Evolutionary conservation across 2,329 filamentous ascomycete genomes (phyloP), one percentile per base, ranked within the genome.

Genomic region (Xylariaceae sp.): DNA sequence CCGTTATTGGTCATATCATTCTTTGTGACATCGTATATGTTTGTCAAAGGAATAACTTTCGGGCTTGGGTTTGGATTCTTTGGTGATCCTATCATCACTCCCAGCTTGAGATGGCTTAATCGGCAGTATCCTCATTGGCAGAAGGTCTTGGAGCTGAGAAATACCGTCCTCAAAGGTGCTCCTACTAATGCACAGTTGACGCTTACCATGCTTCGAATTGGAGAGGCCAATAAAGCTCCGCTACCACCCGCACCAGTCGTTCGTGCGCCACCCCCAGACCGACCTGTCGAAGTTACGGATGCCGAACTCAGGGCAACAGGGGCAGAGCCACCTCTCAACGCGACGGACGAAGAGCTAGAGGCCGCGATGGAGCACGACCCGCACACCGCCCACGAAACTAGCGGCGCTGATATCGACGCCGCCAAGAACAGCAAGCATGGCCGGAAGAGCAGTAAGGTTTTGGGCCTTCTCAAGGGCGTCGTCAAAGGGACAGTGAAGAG

Each of bases 111-210:
- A 10, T 81, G 83, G 61, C 71, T 90, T 23, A 86, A 89, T 69
- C 74, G 72, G 6, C 72, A 70, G 6, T 81, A 85, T 61, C 89
- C 89, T 1, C 75, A 86, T 61, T 94, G 90, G 90, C 80, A 89
- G 64, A 89, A 87, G 61, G 76, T 91, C 6, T 76, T 93, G 13
- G 86, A 92, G 64, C 73, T 91, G 9, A 81, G 87, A 55, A 91
- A 91, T 62, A 91, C 88, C 0, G 69, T 94, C 1, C 82, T 96
- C 44, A 90, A 88, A 66, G 89, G 90, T 2, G 86, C 94, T 0
- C 91, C 91, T 1, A 96, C 91, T 1, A 94, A 95, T 67, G 89
- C 90, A 3, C 91, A 96, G 66, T 81, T 95, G 15, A 86, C 90
- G 0, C 75, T 95, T 23, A 95, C 91, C 0, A 79, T 95, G 1